A percentile compares a stretch with the other conserved stretches of the same genome.
Evolutionary conservation across 148 eudicot species (phyloP).

Genomic region (Limonium bicolor): DNA sequence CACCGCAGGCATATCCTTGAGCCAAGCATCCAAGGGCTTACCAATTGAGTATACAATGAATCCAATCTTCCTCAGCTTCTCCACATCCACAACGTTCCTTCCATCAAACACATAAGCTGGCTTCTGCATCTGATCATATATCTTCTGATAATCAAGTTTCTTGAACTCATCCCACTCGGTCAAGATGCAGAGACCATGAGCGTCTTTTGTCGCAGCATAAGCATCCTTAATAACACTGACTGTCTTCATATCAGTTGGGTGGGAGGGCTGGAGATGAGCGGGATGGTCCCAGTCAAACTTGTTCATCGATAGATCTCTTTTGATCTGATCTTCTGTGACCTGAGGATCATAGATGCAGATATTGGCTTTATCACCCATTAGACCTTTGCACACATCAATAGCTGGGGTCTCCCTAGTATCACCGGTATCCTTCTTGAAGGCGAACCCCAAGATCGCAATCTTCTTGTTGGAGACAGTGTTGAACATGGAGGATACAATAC

Average conservation of each 20-base stretch:
- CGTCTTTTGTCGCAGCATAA: conserved; percentile 36
- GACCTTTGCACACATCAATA: conserved; percentile 47
- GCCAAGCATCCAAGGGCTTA: conserved; percentile 61
- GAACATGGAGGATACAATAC: conserved; percentile 52
- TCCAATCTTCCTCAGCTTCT: conserved; percentile 40
- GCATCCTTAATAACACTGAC: conserved; percentile 22
- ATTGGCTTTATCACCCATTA: conserved; percentile 31
- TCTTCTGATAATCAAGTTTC: conserved; percentile 31
- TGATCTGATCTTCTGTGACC: conserved; percentile 37
- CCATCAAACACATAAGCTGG: conserved; percentile 61
- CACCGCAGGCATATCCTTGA: conserved; percentile 49
- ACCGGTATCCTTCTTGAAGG: conserved; percentile 50
- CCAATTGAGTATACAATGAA: conserved; percentile 53
- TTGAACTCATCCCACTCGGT: conserved; percentile 60
- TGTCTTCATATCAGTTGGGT: conserved; percentile 18
- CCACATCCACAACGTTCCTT: conserved; percentile 39
- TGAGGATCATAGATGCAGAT: conserved; percentile 48
- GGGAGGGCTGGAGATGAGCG: conserved; percentile 29
- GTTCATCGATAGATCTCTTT: conserved; percentile 35
- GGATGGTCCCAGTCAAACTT: conserved; percentile 56
- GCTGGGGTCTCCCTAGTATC: conserved; percentile 57
- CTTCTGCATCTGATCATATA: conserved; percentile 35
- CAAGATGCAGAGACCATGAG: conserved; percentile 41
- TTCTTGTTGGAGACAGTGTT: conserved; percentile 46
- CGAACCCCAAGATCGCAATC: conserved; percentile 39